Conservation (phyloP, 306 rosid genomes). For the Castanospermum australe region DNA sequence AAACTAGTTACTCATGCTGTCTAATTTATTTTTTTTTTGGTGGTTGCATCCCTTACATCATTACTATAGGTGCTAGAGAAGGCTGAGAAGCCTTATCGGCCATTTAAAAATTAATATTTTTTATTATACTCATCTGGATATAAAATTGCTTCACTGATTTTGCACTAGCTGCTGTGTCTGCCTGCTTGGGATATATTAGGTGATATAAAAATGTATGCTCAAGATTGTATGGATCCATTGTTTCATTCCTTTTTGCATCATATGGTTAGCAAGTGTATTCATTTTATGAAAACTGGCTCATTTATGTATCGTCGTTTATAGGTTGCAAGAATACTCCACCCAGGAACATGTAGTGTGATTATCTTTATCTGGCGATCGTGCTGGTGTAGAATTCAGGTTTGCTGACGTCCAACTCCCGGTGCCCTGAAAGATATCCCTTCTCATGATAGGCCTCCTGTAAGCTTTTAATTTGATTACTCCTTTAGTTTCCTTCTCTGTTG, state of each 20-base stretch:
- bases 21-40: neutral
- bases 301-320: neutral
- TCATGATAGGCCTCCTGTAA: neutral
- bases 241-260: neutral
- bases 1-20: neutral
- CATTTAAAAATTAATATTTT: neutral
- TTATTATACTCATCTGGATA: neutral
- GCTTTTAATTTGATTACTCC: neutral
- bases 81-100: neutral
- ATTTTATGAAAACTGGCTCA: neutral
- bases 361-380: neutral
- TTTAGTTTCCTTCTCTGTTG: neutral
- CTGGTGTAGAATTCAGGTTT: too few species aligned
- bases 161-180: neutral
- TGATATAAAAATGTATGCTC: neutral
- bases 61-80: neutral
- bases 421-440: neutral
- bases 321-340: slow-evolving; percentile 2
- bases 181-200: neutral
- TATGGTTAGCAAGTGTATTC: neutral
- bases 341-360: neutral
- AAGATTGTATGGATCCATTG: neutral
- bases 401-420: neutral
- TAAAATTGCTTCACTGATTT: neutral
- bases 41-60: neutral